phyloP scores from a whole-genome alignment of 2,329 filamentous ascomycete species.

The Fusarium staphyleae region DNA sequence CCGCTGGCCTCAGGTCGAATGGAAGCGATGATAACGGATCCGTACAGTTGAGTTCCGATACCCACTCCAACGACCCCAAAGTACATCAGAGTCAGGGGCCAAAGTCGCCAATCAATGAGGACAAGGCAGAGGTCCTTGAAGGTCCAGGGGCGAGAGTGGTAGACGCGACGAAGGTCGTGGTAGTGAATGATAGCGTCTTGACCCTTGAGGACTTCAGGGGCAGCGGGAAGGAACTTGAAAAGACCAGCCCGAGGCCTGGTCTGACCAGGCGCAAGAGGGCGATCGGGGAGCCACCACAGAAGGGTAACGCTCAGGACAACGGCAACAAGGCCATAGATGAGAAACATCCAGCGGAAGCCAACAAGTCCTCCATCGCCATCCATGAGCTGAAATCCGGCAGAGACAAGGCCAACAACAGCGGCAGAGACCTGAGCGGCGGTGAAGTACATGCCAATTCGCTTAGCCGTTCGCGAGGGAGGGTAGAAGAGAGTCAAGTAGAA shows the following conservation, averaged over 20 bases:
- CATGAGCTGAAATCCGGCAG: slow-evolving; percentile 91
- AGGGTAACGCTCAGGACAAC: slow-evolving; percentile 74
- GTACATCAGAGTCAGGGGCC: slow-evolving; percentile 89
- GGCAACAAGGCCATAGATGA: slow-evolving; percentile 81
- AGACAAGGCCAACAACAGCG: slow-evolving; percentile 87
- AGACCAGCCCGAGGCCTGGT: slow-evolving; percentile 57
- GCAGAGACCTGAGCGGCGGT: slow-evolving; percentile 89
- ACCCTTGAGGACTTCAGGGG: slow-evolving; percentile 74
- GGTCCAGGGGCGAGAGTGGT: slow-evolving; percentile 77
- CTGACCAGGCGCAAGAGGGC: slow-evolving; percentile 77
- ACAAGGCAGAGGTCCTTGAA: slow-evolving; percentile 73
- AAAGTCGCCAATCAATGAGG: slow-evolving; percentile 85
- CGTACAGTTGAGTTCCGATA: slow-evolving; percentile 88
- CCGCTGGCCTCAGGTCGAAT: slow-evolving; percentile 77
- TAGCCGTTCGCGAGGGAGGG: slow-evolving; percentile 83
- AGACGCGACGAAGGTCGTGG: slow-evolving; percentile 80
- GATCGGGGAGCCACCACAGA: slow-evolving; percentile 90
- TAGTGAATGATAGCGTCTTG: slow-evolving; percentile 85
- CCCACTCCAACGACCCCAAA: slow-evolving; percentile 93
- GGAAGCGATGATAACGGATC: slow-evolving; percentile 81
- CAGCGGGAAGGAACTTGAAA: slow-evolving; percentile 70
- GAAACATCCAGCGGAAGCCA: slow-evolving; percentile 92
- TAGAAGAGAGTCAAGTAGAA: slow-evolving; percentile 94
- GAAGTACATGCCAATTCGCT: slow-evolving; percentile 89
- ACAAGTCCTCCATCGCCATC: slow-evolving; percentile 78